Evolutionary conservation across 1,284 basidiomycete species (phyloP), one percentile per base, ranked within the genome.

Genomic region (Cutaneotrichosporon spelunceum): DNA sequence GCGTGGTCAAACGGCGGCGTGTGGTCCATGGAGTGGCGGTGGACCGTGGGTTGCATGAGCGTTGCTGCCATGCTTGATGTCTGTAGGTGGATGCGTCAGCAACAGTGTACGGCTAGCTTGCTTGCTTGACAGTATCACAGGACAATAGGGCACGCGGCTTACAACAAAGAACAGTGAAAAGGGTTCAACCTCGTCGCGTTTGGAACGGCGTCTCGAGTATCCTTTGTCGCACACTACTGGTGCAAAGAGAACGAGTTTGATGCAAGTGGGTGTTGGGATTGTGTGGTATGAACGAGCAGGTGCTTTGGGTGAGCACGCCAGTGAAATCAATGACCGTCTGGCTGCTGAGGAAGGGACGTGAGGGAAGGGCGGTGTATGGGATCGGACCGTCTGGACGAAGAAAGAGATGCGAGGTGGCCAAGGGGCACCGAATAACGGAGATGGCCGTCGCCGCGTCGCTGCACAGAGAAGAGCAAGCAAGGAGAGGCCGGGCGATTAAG

Each of bases 1-100:
- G 69, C 64, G 57, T 68, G 69, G 47, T 76, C 76, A 66, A 74
- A 75, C 23, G 76, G 75, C n/a, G 72, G 50, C 44, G 70, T 56
- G 55, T 73, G 66, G 66, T 77, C 76, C 73, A 76, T 76, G 26
- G 74, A 72, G 14, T 72, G 72, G 57, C 76, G 75, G 57, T 73
- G 72, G 54, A 64, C 59, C 23, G 69, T 64, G 21, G 68, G 66
- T 48, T 71, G 71, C 68, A 73, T 73, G 60, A 75, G 60, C 39
- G 68, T 72, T 33, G 74, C 68, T 61, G 75, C 75, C 75, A 77
- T 77, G 66, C 65, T 42, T 42, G 39, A 7, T 42, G 68, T 49
- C 47, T 49, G 24, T 29, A 23, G 30, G 23, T 26, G 34, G 23
- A n/a, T 33, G 39, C 10, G 29, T 52, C 27, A 30, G 49, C n/a